Evolutionary conservation across 164 flowering plant species (phyloP).

Genomic region (Vitis vinifera): DNA sequence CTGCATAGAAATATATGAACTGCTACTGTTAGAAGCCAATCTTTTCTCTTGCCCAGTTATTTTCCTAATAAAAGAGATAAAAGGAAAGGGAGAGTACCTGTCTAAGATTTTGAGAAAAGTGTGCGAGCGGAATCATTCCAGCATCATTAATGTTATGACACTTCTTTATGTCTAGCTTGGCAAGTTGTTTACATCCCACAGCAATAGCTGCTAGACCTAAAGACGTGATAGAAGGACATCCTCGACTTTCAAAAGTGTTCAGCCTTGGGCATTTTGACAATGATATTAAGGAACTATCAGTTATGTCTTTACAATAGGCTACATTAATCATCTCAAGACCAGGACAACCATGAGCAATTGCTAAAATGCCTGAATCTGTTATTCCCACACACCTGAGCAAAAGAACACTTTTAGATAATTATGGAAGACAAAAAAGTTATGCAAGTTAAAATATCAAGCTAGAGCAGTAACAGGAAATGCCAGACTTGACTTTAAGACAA

Average conservation of each 20-base stretch:
- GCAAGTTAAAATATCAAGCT: no score
- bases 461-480: background rate
- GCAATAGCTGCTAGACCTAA: slow-evolving; percentile 68
- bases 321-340: slow-evolving; percentile 67
- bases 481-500: background rate
- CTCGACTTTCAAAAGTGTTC: slow-evolving; percentile 70
- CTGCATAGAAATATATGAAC: slow-evolving; percentile 38
- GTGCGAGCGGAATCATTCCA: slow-evolving; percentile 81
- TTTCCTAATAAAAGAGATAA: background rate
- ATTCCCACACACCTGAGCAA: slow-evolving; percentile 58
- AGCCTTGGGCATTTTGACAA: slow-evolving; percentile 65
- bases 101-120: slow-evolving; percentile 67
- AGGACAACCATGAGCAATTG: slow-evolving; percentile 66
- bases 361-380: slow-evolving; percentile 64
- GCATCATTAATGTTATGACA: slow-evolving; percentile 67
- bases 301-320: slow-evolving; percentile 66
- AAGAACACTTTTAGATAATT: slow-evolving; percentile 2
- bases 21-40: background rate
- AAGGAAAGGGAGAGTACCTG: slow-evolving; percentile 43
- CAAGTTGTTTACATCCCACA: slow-evolving; percentile 63
- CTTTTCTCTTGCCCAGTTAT: background rate
- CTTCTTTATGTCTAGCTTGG: slow-evolving; percentile 73
- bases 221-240: slow-evolving; percentile 69
- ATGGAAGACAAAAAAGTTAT: background rate
- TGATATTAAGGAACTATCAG: slow-evolving; percentile 59